Conservation (phyloP, 106 monocot genomes). For the Hemerocallis citrina region DNA sequence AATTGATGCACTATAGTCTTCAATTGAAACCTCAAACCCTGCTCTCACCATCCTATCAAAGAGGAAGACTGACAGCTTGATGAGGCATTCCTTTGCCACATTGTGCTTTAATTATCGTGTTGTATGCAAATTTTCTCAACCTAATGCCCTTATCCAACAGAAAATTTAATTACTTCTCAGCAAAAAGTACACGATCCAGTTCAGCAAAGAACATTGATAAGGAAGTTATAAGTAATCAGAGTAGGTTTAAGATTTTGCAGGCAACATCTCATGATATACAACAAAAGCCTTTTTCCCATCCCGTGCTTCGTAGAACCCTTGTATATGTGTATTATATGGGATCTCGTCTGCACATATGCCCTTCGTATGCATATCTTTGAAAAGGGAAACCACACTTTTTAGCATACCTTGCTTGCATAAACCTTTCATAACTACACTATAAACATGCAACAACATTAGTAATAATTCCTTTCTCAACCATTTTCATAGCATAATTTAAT, state of each 20-base stretch:
- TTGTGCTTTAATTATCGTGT: constrained; percentile 50
- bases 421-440: constrained; percentile 72
- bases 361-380: constrained; percentile 29
- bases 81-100: constrained; percentile 50
- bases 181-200: constrained; percentile 14
- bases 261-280: constrained; percentile 35
- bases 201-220: constrained; percentile 49
- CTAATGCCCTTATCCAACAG: constrained; percentile 28
- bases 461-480: constrained; percentile 36
- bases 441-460: constrained; percentile 52
- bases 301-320: constrained; percentile 43
- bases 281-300: constrained; percentile 26
- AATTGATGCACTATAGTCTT: constrained; percentile 55
- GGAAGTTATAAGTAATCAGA: constrained; percentile 57
- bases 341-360: constrained; percentile 43
- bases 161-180: constrained; percentile 35
- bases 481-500: constrained; percentile 43
- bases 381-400: constrained; percentile 25
- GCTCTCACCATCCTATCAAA: constrained; percentile 48
- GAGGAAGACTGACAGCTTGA: constrained; percentile 36
- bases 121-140: constrained; percentile 65
- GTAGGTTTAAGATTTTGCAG: constrained; percentile 26
- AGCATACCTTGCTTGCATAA: constrained; percentile 37
- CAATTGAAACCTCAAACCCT: constrained; percentile 46
- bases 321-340: constrained; percentile 62